These are phyloP conservation scores for Phytophthora pistaciae DNA, from an alignment of 352 stramenopile species.

Conservation along the genomic window DNA sequence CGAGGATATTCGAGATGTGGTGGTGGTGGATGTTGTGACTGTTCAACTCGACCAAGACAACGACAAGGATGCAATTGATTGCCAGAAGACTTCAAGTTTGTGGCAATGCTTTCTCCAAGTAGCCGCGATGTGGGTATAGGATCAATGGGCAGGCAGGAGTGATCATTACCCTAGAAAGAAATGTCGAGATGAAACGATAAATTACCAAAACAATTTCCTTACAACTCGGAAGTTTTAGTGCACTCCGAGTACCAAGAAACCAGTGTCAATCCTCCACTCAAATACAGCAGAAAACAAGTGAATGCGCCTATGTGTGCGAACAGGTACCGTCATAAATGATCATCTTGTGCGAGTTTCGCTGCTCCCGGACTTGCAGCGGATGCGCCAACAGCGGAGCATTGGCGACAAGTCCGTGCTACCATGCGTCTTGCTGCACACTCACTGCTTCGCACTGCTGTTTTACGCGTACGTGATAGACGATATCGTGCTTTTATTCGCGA, in stretches of 20 bases:
- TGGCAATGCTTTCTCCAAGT: constrained; percentile 22
- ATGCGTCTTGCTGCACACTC: constrained; percentile 39
- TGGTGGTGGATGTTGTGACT: constrained; percentile 21
- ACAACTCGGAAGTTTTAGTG: no score
- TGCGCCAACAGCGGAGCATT: constrained; percentile 38
- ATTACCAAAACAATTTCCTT: no score
- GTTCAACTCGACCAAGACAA: constrained; percentile 29
- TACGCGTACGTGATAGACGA: constrained; percentile 38
- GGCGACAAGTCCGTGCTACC: constrained; percentile 48
- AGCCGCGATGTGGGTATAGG: background rate
- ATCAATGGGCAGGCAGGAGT: background rate
- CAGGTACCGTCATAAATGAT: no score
- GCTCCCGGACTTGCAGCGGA: constrained; percentile 36
- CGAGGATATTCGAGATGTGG: constrained; percentile 6
- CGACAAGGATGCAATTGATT: constrained; percentile 13
- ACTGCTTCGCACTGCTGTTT: constrained; percentile 41
- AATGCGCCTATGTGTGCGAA: no score
- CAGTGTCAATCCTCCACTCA: no score
- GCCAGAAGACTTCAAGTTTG: constrained; percentile 17
- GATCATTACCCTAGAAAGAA: background rate
- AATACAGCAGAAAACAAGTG: no score
- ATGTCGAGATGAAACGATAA: background rate
- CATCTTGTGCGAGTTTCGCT: background rate
- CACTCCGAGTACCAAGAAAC: no score
- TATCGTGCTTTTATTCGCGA: constrained; percentile 39